phyloP scores from a whole-genome alignment of 2,329 filamentous ascomycete genomes.

The Juglanconis sp. region DNA sequence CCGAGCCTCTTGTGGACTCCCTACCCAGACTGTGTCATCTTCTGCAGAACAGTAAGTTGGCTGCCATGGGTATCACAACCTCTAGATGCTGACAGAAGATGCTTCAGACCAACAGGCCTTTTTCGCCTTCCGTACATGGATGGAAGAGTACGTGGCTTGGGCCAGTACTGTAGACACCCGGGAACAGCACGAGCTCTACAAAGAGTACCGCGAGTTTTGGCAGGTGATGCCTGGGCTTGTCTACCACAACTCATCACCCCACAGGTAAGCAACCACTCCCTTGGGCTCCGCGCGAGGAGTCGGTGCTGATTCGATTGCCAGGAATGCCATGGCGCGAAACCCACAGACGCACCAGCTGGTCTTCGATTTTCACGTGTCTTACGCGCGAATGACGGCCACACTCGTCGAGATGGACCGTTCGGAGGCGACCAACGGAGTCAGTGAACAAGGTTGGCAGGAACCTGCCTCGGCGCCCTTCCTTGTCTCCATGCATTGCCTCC shows the following conservation, averaged over 20 bases:
- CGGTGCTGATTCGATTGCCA: constrained; percentile 17
- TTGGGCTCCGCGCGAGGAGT: neutral
- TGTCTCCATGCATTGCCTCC: constrained; percentile 28
- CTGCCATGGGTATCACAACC: constrained; percentile 25
- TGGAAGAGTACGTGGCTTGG: constrained; percentile 45
- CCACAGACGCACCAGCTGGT: constrained; percentile 31
- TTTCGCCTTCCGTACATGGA: constrained; percentile 45
- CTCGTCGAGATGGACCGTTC: constrained; percentile 49
- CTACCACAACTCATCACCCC: constrained; percentile 21
- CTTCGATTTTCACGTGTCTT: constrained; percentile 36
- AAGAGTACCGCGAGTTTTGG: constrained; percentile 50
- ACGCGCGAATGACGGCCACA: constrained; percentile 48
- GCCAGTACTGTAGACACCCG: constrained; percentile 32
- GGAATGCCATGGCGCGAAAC: constrained; percentile 25
- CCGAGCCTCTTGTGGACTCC: constrained; percentile 27
- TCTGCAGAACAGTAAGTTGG: constrained; percentile 24
- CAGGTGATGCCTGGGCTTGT: constrained; percentile 48
- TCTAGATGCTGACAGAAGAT: constrained; percentile 9
- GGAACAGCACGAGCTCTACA: constrained; percentile 40
- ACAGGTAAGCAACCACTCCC: neutral
- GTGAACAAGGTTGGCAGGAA: constrained; percentile 30
- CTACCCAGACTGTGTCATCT: constrained; percentile 25
- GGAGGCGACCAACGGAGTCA: constrained; percentile 31
- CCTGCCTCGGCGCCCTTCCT: constrained; percentile 46
- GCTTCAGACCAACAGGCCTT: constrained; percentile 43